A percentile compares a stretch with the other conserved stretches of the same genome.
These are phyloP conservation scores for Thozetella sp. DNA, from an alignment of 495 filamentous ascomycete species.

Conservation along the genomic window DNA sequence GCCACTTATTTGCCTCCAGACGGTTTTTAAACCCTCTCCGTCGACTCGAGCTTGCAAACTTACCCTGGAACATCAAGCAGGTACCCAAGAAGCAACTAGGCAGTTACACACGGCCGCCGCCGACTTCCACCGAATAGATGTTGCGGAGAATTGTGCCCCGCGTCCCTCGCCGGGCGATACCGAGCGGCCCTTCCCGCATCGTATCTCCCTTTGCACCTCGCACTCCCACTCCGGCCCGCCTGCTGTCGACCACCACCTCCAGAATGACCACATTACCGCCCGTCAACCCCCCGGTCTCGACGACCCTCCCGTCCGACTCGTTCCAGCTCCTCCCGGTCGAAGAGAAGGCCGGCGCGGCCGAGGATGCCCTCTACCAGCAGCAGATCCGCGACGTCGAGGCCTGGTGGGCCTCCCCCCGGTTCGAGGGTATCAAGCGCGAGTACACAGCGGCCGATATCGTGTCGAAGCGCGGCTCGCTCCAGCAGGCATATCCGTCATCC, in stretches of 20 bases:
- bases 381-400: slow-evolving; percentile 80
- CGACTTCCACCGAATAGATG: slow-evolving; percentile 18
- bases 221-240: slow-evolving; percentile 7
- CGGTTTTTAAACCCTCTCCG: no score
- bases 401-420: slow-evolving; percentile 87
- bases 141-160: slow-evolving; percentile 21
- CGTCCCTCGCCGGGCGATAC: slow-evolving; percentile 21
- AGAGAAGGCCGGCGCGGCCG: slow-evolving; percentile 73
- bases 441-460: slow-evolving; percentile 91
- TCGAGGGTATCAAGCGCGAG: slow-evolving; percentile 84
- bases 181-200: slow-evolving; percentile 12
- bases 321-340: slow-evolving; percentile 78
- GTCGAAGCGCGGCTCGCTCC: slow-evolving; percentile 83
- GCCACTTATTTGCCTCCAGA: no score
- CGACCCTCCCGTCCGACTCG: slow-evolving; percentile 63
- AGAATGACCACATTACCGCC: slow-evolving; percentile 28
- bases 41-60: no score
- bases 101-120: slow-evolving; percentile 2
- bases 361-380: slow-evolving; percentile 78
- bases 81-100: neutral
- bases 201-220: slow-evolving; percentile 3
- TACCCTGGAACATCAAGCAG: neutral
- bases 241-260: slow-evolving; percentile 21
- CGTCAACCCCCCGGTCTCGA: slow-evolving; percentile 47
- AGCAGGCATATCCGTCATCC: slow-evolving; percentile 87